phyloP scores from a whole-genome alignment of 768 basidiomycete genomes.

The Kwoniella newhampshirensis region DNA sequence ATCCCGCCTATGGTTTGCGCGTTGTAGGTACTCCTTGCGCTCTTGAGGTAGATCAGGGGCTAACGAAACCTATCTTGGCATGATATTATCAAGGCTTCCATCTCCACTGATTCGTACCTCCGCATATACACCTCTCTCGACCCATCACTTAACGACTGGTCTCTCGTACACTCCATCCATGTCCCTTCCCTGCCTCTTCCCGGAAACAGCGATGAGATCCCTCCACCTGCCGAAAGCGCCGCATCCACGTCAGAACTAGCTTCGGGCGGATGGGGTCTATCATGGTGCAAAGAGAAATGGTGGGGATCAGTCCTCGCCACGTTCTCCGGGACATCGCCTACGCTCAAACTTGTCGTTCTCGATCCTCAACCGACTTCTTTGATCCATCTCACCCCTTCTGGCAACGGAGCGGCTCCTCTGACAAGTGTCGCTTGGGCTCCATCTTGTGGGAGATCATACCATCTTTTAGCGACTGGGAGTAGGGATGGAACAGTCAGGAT shows the following conservation, averaged over 20 bases:
- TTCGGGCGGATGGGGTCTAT: constrained; percentile 87
- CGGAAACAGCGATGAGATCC: constrained; percentile 4
- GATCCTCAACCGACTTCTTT: constrained; percentile 63
- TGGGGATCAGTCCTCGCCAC: constrained; percentile 90
- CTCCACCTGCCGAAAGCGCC: constrained; percentile 55
- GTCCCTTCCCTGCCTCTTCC: constrained; percentile 44
- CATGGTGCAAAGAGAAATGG: constrained; percentile 94
- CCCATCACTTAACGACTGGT: constrained; percentile 51
- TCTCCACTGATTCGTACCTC: constrained; percentile 81
- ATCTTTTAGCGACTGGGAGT: constrained; percentile 85
- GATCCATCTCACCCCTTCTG: constrained; percentile 64
- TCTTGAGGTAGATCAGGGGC: background rate
- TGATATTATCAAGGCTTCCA: constrained; percentile 64
- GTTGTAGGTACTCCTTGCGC: constrained; percentile 58
- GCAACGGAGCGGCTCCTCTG: constrained; percentile 62
- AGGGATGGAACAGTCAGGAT: constrained; percentile 86
- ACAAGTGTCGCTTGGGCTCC: constrained; percentile 91
- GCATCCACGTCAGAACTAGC: constrained; percentile 58
- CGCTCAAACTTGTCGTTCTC: constrained; percentile 66
- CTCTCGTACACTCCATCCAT: constrained; percentile 38
- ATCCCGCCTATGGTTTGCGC: constrained; percentile 74
- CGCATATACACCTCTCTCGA: constrained; percentile 72
- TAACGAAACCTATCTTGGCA: background rate
- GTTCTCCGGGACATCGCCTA: constrained; percentile 67
- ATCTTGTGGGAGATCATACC: constrained; percentile 87